Percentiles rank a stretch among this genome's conserved stretches.
Evolutionary conservation across 805 yeast species (phyloP).

Genomic region (Cyberlindnera sargentensis): DNA sequence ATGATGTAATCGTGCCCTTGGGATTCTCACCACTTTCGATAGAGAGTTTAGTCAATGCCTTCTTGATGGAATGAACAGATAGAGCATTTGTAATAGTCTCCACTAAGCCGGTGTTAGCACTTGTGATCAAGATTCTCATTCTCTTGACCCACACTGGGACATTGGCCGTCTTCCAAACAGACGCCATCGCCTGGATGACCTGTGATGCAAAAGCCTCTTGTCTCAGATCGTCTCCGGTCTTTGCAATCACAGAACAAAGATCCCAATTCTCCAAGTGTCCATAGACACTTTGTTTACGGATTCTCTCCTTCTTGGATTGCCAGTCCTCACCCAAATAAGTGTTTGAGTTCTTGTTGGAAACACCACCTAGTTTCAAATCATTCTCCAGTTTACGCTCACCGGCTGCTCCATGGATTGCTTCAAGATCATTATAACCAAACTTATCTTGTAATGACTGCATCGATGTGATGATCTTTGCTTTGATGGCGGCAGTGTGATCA

Average conservation of each 20-base stretch:
- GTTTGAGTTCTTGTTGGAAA: slow-evolving; percentile 32
- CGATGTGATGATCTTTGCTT: slow-evolving; percentile 60
- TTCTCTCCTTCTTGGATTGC: slow-evolving; percentile 74
- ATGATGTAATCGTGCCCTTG: slow-evolving; percentile 60
- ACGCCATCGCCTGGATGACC: slow-evolving; percentile 77
- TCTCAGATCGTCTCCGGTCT: slow-evolving; percentile 91
- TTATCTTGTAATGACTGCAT: slow-evolving; percentile 75
- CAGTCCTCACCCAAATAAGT: slow-evolving; percentile 89
- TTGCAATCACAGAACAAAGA: slow-evolving; percentile 88
- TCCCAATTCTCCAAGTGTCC: slow-evolving; percentile 95
- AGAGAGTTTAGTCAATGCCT: slow-evolving; percentile 76
- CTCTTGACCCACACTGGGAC: slow-evolving; percentile 86
- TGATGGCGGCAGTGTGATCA: slow-evolving; percentile 57
- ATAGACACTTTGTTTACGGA: slow-evolving; percentile 66
- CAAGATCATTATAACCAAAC: slow-evolving; percentile 44
- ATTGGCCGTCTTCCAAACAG: slow-evolving; percentile 66
- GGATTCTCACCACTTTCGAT: slow-evolving; percentile 61
- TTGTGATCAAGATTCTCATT: slow-evolving; percentile 88
- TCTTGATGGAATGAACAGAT: slow-evolving; percentile 90
- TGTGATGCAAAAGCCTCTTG: slow-evolving; percentile 99
- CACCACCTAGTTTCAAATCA: slow-evolving; percentile 81
- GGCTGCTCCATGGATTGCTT: slow-evolving; percentile 56
- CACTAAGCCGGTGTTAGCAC: slow-evolving; percentile 85
- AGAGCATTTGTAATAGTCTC: slow-evolving; percentile 95
- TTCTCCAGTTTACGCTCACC: slow-evolving; percentile 91